Conservation (phyloP, 192 early-diverging fungal genomes). For the Entomortierella chlamydospora region DNA sequence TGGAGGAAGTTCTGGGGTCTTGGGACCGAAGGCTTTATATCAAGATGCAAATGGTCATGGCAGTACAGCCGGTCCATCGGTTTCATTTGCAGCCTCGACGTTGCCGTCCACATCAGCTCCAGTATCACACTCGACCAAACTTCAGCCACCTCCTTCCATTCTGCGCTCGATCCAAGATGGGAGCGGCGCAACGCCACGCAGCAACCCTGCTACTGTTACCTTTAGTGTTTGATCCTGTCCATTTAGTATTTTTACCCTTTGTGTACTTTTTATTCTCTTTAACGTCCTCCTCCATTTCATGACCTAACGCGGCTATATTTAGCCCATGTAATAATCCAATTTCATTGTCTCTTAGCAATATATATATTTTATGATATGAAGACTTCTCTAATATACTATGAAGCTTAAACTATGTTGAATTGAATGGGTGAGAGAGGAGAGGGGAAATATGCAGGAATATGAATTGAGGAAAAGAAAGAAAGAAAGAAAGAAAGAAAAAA, state of each 20-base stretch:
- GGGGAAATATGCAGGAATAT: background rate
- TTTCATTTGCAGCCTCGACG: background rate
- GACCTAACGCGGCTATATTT: background rate
- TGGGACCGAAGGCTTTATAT: slow-evolving; percentile 2
- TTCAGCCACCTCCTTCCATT: background rate
- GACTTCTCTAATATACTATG: no score
- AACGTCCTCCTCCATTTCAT: background rate
- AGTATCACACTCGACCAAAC: background rate
- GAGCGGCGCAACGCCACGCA: background rate
- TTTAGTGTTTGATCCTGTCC: slow-evolving; percentile 10
- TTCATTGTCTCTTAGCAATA: no score
- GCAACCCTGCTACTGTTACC: slow-evolving; percentile 13
- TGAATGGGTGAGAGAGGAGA: background rate
- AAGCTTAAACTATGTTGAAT: background rate
- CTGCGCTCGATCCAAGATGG: background rate
- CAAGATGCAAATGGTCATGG: background rate
- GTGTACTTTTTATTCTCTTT: background rate
- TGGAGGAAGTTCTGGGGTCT: background rate
- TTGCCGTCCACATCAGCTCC: no score
- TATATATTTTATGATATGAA: no score
- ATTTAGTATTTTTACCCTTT: slow-evolving; percentile 7
- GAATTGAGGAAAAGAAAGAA: background rate
- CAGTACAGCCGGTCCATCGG: background rate
- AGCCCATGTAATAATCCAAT: no score
- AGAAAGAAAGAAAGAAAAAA: background rate